Percentiles rank a stretch among this genome's conserved stretches.
These are phyloP conservation scores for Bruguiera gymnorhiza DNA, from an alignment of 345 rosid species.

Conservation along the genomic window DNA sequence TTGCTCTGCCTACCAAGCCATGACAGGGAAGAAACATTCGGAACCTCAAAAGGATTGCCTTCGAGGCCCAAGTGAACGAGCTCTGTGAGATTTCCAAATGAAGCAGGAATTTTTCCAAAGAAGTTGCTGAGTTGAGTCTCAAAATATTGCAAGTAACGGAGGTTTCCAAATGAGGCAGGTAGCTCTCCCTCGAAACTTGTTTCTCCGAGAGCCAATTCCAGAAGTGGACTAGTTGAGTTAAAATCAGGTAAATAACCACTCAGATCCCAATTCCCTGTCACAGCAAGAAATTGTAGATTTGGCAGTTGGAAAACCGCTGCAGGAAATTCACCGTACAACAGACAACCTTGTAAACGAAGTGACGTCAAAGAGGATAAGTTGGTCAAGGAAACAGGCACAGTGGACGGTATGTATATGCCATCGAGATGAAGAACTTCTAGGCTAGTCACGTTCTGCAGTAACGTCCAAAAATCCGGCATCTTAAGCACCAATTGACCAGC, in stretches of 20 bases:
- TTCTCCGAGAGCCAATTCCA: not conserved
- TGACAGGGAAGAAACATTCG: no score
- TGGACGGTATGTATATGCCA: not conserved
- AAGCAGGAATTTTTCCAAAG: not conserved
- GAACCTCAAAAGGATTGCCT: no score
- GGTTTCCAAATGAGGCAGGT: not conserved
- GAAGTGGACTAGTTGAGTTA: not conserved
- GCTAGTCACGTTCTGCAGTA: not conserved
- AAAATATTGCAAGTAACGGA: not conserved
- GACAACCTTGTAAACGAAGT: not conserved
- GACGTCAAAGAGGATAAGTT: not conserved
- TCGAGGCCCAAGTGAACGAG: no score
- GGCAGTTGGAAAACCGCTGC: not conserved
- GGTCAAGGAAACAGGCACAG: not conserved
- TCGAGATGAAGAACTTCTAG: not conserved
- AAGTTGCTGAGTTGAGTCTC: not conserved
- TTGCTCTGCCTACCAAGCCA: no score
- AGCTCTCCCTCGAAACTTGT: not conserved
- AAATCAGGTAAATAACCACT: not conserved
- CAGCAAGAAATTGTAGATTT: not conserved
- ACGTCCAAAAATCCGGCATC: not conserved
- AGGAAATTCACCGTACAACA: not conserved
- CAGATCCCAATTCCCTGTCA: not conserved
- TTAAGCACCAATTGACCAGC: not conserved
- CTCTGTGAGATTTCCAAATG: no score